Evolutionary conservation across 1,284 basidiomycete genomes (phyloP), one percentile per base, ranked within the genome.

Genomic region (Boletellus dicymbophilus): DNA sequence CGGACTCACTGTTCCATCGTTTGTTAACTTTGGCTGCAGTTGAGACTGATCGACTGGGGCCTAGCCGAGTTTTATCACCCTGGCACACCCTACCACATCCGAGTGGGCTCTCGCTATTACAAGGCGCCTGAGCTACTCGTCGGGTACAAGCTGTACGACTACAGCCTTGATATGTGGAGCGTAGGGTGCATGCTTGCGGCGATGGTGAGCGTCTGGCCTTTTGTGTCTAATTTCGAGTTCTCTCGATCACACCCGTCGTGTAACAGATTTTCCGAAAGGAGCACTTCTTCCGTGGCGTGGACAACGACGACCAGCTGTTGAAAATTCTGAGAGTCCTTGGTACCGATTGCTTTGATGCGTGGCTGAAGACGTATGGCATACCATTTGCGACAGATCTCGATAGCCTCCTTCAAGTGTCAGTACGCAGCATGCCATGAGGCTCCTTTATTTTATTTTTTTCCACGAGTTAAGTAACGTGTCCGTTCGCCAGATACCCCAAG

Each of bases 41-140:
- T 94, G 44, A 81, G 91, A 22, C 72, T 95, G 51, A 95, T 95
- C 60, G 93, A 95, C 72, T 95, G 93, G 93, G 93, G 93, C 49
- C 72, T 95, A 26, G 93, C 93, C 42, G 93, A 95, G 67, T 95
- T 95, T 72, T 95, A 95, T 68, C 91, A 93, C 61, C 90, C 91
- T 4, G 81, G 83, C 45, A 90, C 87, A 26, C 85, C 93, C 55
- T 93, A 93, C 72, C 93, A 94, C 61, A 89, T 93, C 51, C 84
- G 92, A 13, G 93, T 95, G 10, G 93, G 90, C n/a, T 90, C 88
- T 44, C 78, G 92, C 53, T 93, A 93, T 72, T 95, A 90, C 77
- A 95, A 95, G 68, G 89, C 88, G 0, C 93, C 93, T 7, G 93
- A 95, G 63, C 72, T 95, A 41, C 76, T 95, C 27, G 90, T 94